Evolutionary conservation across 441 rosid genomes (phyloP).

Genomic region (Capsella rubella): DNA sequence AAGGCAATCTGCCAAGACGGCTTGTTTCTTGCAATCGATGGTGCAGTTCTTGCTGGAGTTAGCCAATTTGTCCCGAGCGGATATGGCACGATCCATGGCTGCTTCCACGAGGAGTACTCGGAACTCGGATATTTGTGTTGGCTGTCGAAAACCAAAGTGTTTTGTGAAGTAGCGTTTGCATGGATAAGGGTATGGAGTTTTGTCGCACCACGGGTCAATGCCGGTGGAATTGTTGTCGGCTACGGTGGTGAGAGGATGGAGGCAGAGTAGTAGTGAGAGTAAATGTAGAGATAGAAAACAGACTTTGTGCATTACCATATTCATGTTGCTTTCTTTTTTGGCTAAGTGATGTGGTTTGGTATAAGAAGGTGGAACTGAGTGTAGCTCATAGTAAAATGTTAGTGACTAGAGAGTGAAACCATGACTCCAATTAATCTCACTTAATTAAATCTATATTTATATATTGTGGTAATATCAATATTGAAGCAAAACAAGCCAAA

Average conservation of each 20-base stretch:
- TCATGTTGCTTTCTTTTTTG: background rate
- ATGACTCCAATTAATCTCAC: background rate
- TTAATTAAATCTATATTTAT: background rate
- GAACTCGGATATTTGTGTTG: slow-evolving; percentile 54
- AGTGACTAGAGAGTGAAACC: slow-evolving; percentile 21
- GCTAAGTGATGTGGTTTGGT: slow-evolving; percentile 3
- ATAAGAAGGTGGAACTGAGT: background rate
- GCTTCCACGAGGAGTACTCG: slow-evolving; percentile 52
- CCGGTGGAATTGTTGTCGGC: slow-evolving; percentile 15
- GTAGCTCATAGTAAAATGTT: background rate
- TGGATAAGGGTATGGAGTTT: slow-evolving; percentile 73
- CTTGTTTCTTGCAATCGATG: slow-evolving; percentile 42
- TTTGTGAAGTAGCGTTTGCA: slow-evolving; percentile 55
- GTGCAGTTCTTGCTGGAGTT: slow-evolving; percentile 43
- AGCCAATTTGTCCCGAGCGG: slow-evolving; percentile 40
- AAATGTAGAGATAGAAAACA: slow-evolving; percentile 27
- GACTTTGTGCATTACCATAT: slow-evolving; percentile 23
- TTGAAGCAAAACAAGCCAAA: slow-evolving; percentile 9
- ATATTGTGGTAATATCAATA: background rate
- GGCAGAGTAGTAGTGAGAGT: slow-evolving; percentile 40
- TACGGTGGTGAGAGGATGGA: slow-evolving; percentile 13
- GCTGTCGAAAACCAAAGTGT: slow-evolving; percentile 33
- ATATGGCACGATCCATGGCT: slow-evolving; percentile 57
- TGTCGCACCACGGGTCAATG: slow-evolving; percentile 66
- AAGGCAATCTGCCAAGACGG: slow-evolving; percentile 63